Base-by-base conservation (phyloP, 225 moss, liverwort and hornwort species). In the Pseudoscleropodium purum region DNA sequence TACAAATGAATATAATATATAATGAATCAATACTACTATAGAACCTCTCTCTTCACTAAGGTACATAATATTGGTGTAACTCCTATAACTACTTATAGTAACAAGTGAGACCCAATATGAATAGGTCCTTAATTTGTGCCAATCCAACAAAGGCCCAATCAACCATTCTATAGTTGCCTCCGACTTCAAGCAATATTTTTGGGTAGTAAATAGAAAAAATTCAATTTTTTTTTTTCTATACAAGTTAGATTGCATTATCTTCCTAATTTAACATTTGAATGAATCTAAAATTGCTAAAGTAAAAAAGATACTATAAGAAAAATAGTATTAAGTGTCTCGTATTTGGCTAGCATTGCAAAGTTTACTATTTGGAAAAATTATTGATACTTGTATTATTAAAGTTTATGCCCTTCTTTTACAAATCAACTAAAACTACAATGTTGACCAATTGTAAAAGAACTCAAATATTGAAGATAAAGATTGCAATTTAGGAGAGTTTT, bases 271-370 rank as follows among this genome's bases (percentile, higher is more conserved):
- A 24, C 4, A 39, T 69, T 69, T 13, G 13, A 69, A n/a, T 23
- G 52, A 52, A 52, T 52, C 12, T 69, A 21, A 69, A 4, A 23
- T n/a, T 2, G 13, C 7, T 69, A 39, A 0, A 39, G 0, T 69
- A n/a, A 1, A 13, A n/a, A 69, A 24, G n/a, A 24, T 6, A n/a
- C 2, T n/a, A 7, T 4, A 69, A n/a, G 11, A n/a, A 68, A 68
- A 13, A 23, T n/a, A 6, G 7, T 0, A 5, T 12, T 12, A n/a
- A 39, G 0, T n/a, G 0, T 39, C 4, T 69, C 9, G 16, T 43
- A 27, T 72, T 72, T 41, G 72, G 8, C 5, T 41, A 41, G n/a
- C n/a, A n/a, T n/a, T n/a, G 9, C 3, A 41, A 72, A 72, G 9
- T 72, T 72, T 72, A 27, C 9, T 41, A 15, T 43, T 72, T 26